Conservation (phyloP, 441 rosid species). For the Syzygium malaccense region DNA sequence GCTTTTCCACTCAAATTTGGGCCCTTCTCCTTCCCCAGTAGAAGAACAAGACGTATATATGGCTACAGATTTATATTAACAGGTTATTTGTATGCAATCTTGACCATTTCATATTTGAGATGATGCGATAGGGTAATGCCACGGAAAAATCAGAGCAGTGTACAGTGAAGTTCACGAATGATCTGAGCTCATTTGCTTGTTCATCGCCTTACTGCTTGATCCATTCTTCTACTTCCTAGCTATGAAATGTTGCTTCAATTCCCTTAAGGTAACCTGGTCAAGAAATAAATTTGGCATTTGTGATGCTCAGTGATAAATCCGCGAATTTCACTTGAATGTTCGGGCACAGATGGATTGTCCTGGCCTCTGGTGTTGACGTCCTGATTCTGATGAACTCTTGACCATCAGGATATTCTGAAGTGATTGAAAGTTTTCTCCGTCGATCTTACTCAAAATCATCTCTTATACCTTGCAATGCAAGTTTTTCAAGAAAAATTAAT, state of each 20-base stretch:
- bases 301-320: neutral
- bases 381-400: neutral
- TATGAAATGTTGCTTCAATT: neutral
- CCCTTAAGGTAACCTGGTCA: neutral
- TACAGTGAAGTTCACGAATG: neutral
- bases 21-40: neutral
- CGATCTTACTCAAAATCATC: neutral
- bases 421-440: neutral
- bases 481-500: neutral
- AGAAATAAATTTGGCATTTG: neutral
- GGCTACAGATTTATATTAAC: neutral
- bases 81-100: neutral
- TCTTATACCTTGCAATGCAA: neutral
- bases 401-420: neutral
- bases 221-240: neutral
- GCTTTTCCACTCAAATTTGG: neutral
- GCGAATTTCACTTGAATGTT: neutral
- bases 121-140: neutral
- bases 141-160: neutral
- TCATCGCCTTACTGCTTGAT: neutral
- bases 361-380: neutral
- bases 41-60: neutral
- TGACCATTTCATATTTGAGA: neutral
- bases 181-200: neutral
- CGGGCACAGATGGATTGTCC: neutral